Conservation (phyloP, 495 filamentous ascomycete species). For the Trichoderma virens region DNA sequence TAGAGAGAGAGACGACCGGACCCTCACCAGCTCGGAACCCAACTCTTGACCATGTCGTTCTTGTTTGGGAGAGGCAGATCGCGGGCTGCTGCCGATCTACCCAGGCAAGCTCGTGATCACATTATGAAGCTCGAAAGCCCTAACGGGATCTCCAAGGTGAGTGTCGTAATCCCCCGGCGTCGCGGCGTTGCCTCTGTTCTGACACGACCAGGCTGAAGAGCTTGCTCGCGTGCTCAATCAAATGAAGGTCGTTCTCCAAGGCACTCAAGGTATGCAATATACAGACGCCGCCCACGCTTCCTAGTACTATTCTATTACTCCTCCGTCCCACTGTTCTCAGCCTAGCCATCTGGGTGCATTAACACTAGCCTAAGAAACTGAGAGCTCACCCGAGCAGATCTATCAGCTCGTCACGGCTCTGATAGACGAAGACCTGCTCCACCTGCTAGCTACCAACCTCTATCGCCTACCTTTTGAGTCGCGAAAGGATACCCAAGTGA, state of each 20-base stretch:
- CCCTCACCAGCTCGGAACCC: not conserved
- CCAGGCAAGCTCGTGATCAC: constrained; percentile 47
- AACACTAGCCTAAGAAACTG: constrained; percentile 52
- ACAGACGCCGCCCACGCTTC: constrained; percentile 12
- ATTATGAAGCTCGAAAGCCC: constrained; percentile 46
- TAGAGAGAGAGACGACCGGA: constrained; percentile 3
- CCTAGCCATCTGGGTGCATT: constrained; percentile 5
- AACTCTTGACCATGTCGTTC: constrained; percentile 65
- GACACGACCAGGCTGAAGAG: constrained; percentile 53
- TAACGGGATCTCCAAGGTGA: constrained; percentile 44
- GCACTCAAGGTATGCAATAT: constrained; percentile 57
- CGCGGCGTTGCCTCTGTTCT: constrained; percentile 27
- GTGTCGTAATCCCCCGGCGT: constrained; percentile 12
- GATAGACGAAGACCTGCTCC: constrained; percentile 81
- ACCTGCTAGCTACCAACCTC: constrained; percentile 69
- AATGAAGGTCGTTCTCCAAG: constrained; percentile 78
- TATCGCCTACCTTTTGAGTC: constrained; percentile 87
- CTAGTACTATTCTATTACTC: not conserved
- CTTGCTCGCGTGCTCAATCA: constrained; percentile 68
- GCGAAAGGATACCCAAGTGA: constrained; percentile 80
- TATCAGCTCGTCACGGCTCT: constrained; percentile 69
- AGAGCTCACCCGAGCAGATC: constrained; percentile 79
- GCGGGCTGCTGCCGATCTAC: constrained; percentile 46
- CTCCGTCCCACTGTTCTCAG: constrained; percentile 4
- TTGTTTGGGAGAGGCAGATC: constrained; percentile 70